Evolutionary conservation across 495 filamentous ascomycete genomes (phyloP).

Genomic region (Ramalina peruviana): DNA sequence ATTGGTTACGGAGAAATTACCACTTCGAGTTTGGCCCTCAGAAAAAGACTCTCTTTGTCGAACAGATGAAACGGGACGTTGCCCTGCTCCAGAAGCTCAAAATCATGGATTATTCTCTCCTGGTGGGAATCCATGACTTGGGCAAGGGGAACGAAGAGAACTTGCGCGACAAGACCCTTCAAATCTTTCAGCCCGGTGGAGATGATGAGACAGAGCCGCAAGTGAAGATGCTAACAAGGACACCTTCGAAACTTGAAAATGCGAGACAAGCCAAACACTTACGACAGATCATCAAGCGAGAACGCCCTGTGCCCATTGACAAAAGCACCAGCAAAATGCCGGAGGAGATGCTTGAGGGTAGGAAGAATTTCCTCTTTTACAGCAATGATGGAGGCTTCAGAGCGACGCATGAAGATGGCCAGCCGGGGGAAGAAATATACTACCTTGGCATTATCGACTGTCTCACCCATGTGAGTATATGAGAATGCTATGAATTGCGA

Average conservation of each 20-base stretch:
- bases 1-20: constrained; percentile 80
- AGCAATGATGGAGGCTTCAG: constrained; percentile 85
- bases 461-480: constrained; percentile 68
- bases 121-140: constrained; percentile 88
- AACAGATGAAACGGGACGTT: constrained; percentile 81
- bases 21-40: constrained; percentile 75
- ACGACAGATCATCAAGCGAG: constrained; percentile 78
- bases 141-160: constrained; percentile 88
- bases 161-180: constrained; percentile 82
- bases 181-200: constrained; percentile 89
- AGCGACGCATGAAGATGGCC: constrained; percentile 83
- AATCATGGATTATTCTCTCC: constrained; percentile 97
- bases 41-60: constrained; percentile 75
- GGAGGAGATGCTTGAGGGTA: constrained; percentile 60
- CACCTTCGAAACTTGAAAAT: constrained; percentile 87
- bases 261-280: constrained; percentile 84
- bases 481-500: neutral
- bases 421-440: constrained; percentile 81
- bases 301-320: constrained; percentile 83
- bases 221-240: constrained; percentile 62
- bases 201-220: constrained; percentile 40
- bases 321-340: constrained; percentile 76
- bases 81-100: constrained; percentile 69
- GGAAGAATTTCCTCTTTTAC: constrained; percentile 67
- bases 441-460: constrained; percentile 98